Evolutionary conservation across 2,329 filamentous ascomycete species (phyloP), one percentile per base, ranked within the genome.

Genomic region (Aplosporella prunicola): DNA sequence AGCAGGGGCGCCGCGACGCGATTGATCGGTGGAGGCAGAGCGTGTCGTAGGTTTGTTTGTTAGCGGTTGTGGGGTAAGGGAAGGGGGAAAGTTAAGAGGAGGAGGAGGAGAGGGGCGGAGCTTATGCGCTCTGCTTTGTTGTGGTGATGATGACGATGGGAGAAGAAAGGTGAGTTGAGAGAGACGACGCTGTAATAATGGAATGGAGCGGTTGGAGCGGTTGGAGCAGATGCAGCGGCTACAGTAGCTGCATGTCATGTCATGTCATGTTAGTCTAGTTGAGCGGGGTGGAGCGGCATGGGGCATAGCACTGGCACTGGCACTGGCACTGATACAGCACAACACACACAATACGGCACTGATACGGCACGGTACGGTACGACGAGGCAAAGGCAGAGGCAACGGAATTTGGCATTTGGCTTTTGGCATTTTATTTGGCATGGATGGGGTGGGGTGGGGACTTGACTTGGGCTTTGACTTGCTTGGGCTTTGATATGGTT

Each of bases 1-100:
- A 72, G 50, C 57, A 64, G 4, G 60, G 60, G 36, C 71, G 74
- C 49, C 60, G 71, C 37, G 72, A 69, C 41, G 60, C 71, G 41
- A 76, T 78, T 55, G 72, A 78, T 58, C 69, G 66, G 22, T 78
- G 74, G 74, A 66, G 74, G 49, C 63, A 70, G 47, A 53, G 59
- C 32, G 52, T 67, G 38, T 48, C 22, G 25, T 35, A n/a, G 17
- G n/a, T 14, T 9, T 2, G 31, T 11, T 16, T 15, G 22, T n/a
- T 8, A 24, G 22, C 22, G 22, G n/a, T n/a, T n/a, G n/a, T 47
- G 42, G 48, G 45, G 35, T 40, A 35, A n/a, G 24, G n/a, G 34
- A 24, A 16, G 10, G 18, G 17, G 20, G 4, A 9, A 11, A 20
- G 10, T 22, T 9, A n/a, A 23, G 9, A 16, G 18, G 32, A n/a